Conservation (phyloP, 257 asterid species). For the Verbascum thapsus region DNA sequence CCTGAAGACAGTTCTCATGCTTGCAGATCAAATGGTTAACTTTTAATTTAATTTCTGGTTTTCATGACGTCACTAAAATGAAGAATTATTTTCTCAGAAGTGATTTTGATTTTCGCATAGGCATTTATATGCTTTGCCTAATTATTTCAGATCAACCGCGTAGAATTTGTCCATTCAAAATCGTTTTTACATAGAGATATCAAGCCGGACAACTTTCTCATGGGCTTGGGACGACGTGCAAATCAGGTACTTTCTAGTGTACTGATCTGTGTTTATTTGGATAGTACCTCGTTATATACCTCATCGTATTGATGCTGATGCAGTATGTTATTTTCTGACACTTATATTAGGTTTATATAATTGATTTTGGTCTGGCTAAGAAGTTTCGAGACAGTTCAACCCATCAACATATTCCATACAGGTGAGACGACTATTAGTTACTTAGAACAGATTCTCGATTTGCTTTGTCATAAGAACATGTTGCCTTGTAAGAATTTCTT, state of each 20-base stretch:
- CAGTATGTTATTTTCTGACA: constrained; percentile 22
- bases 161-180: constrained; percentile 89
- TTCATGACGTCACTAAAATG: background rate
- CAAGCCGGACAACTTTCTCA: constrained; percentile 98
- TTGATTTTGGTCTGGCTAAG: constrained; percentile 98
- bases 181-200: constrained; percentile 97
- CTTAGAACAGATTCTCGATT: too few relatives aligned
- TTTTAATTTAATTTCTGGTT: background rate
- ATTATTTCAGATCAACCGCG: constrained; percentile 83
- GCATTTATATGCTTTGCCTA: constrained; percentile 19
- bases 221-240: constrained; percentile 99
- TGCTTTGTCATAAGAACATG: background rate
- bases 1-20: constrained; percentile 97
- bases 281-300: constrained; percentile 1
- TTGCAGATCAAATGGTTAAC: constrained; percentile 96
- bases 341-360: constrained; percentile 72
- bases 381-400: constrained; percentile 82
- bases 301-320: constrained; percentile 20
- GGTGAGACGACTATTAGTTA: constrained; percentile 49
- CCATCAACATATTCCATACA: constrained; percentile 92
- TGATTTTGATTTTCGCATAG: too few relatives aligned
- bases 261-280: constrained; percentile 12
- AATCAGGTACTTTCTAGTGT: constrained; percentile 63
- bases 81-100: background rate
- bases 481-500: background rate